Base-by-base conservation (phyloP, 2,329 filamentous ascomycete species). In the Aspergillus vadensis region DNA sequence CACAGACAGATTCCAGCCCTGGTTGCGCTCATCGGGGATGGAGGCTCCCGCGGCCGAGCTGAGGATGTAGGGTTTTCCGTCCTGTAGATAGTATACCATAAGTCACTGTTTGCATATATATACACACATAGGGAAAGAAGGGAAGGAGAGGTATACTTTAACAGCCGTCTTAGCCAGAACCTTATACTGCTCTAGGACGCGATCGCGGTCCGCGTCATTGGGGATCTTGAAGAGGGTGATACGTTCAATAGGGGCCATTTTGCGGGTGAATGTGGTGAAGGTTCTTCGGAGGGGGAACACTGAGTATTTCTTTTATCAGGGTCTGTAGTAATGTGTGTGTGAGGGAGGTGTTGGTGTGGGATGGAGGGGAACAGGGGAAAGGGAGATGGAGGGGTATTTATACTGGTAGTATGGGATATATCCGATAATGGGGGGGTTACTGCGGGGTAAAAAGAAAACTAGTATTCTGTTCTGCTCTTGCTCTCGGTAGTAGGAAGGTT, bases 61-160 rank as follows among this genome's bases (percentile, higher is more conserved):
- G 48, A 86, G 75, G 65, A 92, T 89, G 73, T 91, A 92, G 1
- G 86, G 86, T 72, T 89, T 86, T 63, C 87, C 88, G 68, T 90
- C 83, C 89, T 91, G 58, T 27, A 25, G 43, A 21, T 43, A 36
- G 8, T 14, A 17, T 9, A 17, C 10, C 5, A 27, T 27, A 27
- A 27, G 25, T 8, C 7, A 25, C 7, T 25, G 25, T 25, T 2
- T 25, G 25, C 25, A 8, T 30, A 30, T 4, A 25, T 25, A 12
- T 30, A 30, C 4, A 30, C 10, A 10, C 1, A 30, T 30, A 30
- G 2, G 25, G 8, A 38, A 44, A 36, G 3, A 19, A 7, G 14
- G 17, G 17, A 17, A 5, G 12, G 3, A 44, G 25, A 52, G 51
- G 5, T 36, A 36, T 69, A 81, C 80, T 75, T 81, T 82, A 25